Evolutionary conservation across 805 yeast genomes (phyloP).

Genomic region (Ogataea trehaloabstinens): DNA sequence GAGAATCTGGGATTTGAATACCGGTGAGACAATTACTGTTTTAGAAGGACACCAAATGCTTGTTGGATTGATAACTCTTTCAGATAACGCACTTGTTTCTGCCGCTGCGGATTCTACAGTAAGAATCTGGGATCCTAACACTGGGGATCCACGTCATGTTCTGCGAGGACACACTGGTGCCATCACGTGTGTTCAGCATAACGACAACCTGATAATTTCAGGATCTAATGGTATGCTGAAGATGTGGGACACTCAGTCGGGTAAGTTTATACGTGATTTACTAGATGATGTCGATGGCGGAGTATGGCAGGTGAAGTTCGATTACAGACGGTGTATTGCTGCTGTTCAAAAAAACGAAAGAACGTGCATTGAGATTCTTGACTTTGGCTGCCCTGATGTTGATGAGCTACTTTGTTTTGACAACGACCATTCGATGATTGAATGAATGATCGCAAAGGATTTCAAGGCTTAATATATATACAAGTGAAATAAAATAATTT

Average conservation of each 20-base stretch:
- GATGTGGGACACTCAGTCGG: conserved; percentile 81
- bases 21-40: conserved; percentile 66
- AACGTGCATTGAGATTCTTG: conserved; percentile 81
- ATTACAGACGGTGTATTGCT: conserved; percentile 79
- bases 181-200: conserved; percentile 90
- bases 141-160: conserved; percentile 62
- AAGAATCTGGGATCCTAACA: conserved; percentile 88
- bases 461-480: background rate
- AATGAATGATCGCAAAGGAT: background rate
- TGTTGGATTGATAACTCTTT: conserved; percentile 82
- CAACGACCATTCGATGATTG: conserved; percentile 15
- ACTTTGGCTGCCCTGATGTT: conserved; percentile 51
- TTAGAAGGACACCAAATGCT: conserved; percentile 86
- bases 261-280: conserved; percentile 70
- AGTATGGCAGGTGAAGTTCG: conserved; percentile 94
- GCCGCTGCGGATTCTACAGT: conserved; percentile 96
- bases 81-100: conserved; percentile 74
- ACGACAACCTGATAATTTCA: conserved; percentile 77
- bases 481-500: background rate
- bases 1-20: conserved; percentile 82
- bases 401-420: conserved; percentile 9
- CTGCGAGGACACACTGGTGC: conserved; percentile 83
- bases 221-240: conserved; percentile 88
- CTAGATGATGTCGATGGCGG: conserved; percentile 74
- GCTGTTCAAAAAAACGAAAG: conserved; percentile 73